Percentiles rank a stretch among this genome's conserved stretches.
These are phyloP conservation scores for Apiospora pterosperma DNA, from an alignment of 2,329 filamentous ascomycete genomes.

Conservation along the genomic window DNA sequence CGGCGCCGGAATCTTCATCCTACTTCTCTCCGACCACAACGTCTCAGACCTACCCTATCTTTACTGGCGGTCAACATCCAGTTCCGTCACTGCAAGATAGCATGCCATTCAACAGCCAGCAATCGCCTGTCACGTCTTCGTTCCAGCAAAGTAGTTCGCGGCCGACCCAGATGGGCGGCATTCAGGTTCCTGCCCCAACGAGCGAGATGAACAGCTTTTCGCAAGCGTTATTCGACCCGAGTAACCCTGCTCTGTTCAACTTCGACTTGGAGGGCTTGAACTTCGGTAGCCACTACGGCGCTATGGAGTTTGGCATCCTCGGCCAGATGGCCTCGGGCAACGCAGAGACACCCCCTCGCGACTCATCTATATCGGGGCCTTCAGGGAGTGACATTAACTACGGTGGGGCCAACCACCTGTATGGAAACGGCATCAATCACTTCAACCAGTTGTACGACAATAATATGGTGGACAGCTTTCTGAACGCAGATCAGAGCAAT, in stretches of 20 bases:
- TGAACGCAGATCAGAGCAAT: conserved; percentile 45
- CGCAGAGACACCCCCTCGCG: conserved; percentile 72
- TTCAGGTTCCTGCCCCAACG: conserved; percentile 47
- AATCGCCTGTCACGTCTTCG: conserved; percentile 71
- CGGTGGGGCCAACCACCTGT: conserved; percentile 41
- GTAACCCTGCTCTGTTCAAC: conserved; percentile 89
- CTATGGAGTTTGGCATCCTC: conserved; percentile 92
- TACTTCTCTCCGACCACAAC: conserved; percentile 47
- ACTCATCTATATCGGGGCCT: conserved; percentile 45
- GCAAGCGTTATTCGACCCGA: conserved; percentile 75
- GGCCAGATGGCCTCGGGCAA: conserved; percentile 93
- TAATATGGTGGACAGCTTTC: conserved; percentile 50
- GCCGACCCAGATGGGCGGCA: conserved; percentile 39
- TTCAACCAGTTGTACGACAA: conserved; percentile 49
- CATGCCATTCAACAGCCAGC: conserved; percentile 59
- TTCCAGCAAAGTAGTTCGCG: conserved; percentile 57
- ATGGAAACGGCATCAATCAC: conserved; percentile 48
- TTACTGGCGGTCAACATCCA: conserved; percentile 41
- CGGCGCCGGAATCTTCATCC: conserved; percentile 42
- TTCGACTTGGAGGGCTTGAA: conserved; percentile 93
- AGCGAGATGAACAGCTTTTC: conserved; percentile 49
- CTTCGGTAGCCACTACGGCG: conserved; percentile 95
- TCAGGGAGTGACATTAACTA: conserved; percentile 35
- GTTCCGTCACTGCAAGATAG: conserved; percentile 44
- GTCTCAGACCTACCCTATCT: conserved; percentile 48